Percentiles rank a stretch among this genome's conserved stretches.
These are phyloP conservation scores for Fraxinus velutina DNA, from an alignment of 305 asterid genomes.

Conservation along the genomic window DNA sequence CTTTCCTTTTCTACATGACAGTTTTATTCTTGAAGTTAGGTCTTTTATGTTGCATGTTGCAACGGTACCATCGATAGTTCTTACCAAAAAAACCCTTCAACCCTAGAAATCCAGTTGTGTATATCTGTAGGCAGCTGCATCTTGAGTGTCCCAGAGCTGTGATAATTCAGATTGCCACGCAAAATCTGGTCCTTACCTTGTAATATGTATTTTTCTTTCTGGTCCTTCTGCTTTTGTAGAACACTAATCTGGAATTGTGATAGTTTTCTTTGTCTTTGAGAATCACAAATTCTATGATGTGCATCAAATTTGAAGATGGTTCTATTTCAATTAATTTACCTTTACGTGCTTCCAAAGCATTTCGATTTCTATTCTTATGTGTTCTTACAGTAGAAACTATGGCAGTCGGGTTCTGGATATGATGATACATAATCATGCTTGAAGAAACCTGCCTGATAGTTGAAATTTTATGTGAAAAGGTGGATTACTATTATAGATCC, in stretches of 20 bases:
- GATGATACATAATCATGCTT: neutral
- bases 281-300: neutral
- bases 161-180: neutral
- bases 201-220: neutral
- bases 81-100: neutral
- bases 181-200: neutral
- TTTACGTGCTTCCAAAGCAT: neutral
- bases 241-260: neutral
- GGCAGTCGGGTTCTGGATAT: neutral
- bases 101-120: neutral
- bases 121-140: slow-evolving; percentile 5
- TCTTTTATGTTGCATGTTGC: neutral
- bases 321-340: neutral
- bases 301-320: neutral
- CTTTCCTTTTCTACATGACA: neutral
- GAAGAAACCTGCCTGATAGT: neutral
- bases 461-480: neutral
- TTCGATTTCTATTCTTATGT: neutral
- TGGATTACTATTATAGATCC: neutral
- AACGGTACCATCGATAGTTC: neutral
- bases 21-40: neutral
- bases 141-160: slow-evolving; percentile 3
- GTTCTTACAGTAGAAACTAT: neutral
- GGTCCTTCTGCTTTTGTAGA: neutral
- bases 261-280: neutral